phyloP scores from a whole-genome alignment of 495 filamentous ascomycete species.

The Xylona heveae region DNA sequence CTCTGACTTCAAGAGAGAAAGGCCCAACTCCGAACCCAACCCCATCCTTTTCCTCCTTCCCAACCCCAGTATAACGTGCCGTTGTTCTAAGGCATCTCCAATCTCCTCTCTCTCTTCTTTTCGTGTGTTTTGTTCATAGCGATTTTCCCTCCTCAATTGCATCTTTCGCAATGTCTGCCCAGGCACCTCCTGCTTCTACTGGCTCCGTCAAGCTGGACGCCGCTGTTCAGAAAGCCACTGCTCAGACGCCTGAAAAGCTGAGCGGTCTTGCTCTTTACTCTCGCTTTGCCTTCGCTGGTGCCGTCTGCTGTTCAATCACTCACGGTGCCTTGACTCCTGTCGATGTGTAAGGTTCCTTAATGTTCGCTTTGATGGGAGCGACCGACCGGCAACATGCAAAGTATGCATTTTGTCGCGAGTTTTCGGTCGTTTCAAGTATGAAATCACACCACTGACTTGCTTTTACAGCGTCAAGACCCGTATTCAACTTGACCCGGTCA shows the following conservation, averaged over 20 bases:
- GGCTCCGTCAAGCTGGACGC: conserved; percentile 3
- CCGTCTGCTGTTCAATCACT: conserved; percentile 84
- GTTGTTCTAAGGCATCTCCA: too few relatives aligned
- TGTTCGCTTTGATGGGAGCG: conserved; percentile 2
- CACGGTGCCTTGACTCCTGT: conserved; percentile 84
- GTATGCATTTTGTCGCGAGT: too few relatives aligned
- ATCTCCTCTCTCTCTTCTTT: too few relatives aligned
- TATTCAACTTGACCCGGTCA: conserved; percentile 79
- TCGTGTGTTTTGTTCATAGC: too few relatives aligned
- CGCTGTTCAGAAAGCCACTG: conserved; percentile 2
- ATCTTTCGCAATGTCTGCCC: background rate
- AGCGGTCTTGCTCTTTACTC: conserved; percentile 22
- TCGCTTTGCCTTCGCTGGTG: conserved; percentile 80
- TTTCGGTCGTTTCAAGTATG: too few relatives aligned
- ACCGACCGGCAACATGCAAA: too few relatives aligned
- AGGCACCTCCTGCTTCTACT: conserved; percentile 2
- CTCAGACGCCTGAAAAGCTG: conserved; percentile 14
- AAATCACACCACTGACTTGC: too few relatives aligned
- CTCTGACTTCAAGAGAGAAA: too few relatives aligned
- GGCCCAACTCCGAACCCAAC: too few relatives aligned
- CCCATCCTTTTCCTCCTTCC: too few relatives aligned
- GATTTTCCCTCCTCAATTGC: too few relatives aligned
- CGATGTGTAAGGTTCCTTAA: conserved; percentile 68
- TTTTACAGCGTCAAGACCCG: conserved; percentile 68
- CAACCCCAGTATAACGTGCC: too few relatives aligned